Evolutionary conservation across 108 stramenopile genomes (phyloP), one percentile per base, ranked within the genome.

Genomic region (Discostella pseudostelligera): DNA sequence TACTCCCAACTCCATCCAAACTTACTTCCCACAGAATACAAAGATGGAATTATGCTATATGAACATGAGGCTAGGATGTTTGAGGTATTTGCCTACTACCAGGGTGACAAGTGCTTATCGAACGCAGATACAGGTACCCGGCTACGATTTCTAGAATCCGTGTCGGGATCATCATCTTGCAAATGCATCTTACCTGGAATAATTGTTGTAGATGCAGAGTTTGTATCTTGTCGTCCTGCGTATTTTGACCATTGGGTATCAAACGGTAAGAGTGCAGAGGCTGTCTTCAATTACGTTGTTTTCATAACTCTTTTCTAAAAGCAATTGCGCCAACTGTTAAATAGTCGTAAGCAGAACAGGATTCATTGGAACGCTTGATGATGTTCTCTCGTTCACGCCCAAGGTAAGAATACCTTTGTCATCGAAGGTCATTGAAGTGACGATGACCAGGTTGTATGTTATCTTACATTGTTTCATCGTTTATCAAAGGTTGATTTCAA

Each of bases 181-280:
- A 39, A 13, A 29, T 79, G 74, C 59, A 54, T 47, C 40, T 76
- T 92, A 12, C 90, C 94, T 12, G 94, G 94, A 0, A 67, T 95
- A 39, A 47, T 26, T 2, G 44, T 56, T 10, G 78, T 90, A 19
- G 66, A 77, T 25, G 90, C 94, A 5, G 57, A 56, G 25, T 95
- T 95, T 66, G 82, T 81, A 66, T 62, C 62, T 10, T 72, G 72
- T 44, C 69, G 76, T 19, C 58, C 87, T 3, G 88, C 90, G 9
- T 95, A 92, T 71, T 88, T 82, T 50, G 94, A 95, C 59, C 94
- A 95, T 65, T 95, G 94, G 94, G 94, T 88, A 1, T 81, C 79
- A 40, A 83, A 83, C 57, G 71, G 67, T 68, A 25, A 39, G 57
- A 25, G n/a, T 43, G 42, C 1, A 28, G 26, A 8, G 20, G 25